Evolutionary conservation across 2,329 filamentous ascomycete genomes (phyloP).

Genomic region (Penicillium sp.): DNA sequence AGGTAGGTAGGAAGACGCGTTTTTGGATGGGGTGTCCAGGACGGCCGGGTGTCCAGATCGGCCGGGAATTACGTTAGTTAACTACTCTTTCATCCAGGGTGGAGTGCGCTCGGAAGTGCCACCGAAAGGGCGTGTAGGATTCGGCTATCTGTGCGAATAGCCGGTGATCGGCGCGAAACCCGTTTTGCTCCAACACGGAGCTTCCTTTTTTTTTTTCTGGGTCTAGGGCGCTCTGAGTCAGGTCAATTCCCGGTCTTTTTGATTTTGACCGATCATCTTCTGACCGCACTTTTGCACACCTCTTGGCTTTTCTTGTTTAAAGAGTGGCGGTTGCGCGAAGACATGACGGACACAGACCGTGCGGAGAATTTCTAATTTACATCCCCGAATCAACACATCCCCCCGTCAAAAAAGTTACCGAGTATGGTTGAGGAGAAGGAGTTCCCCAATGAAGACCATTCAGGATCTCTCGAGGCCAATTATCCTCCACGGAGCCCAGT

Average conservation of each 20-base stretch:
- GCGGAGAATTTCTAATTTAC: neutral
- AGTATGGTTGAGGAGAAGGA: conserved; percentile 9
- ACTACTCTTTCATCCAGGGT: neutral
- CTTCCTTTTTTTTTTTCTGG: conserved; percentile 1
- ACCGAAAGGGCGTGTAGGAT: neutral
- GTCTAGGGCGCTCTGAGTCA: conserved; percentile 3
- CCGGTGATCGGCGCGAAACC: conserved; percentile 17
- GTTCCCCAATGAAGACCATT: neutral
- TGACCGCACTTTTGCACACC: neutral
- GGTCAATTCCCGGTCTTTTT: conserved; percentile 1
- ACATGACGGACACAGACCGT: conserved; percentile 3
- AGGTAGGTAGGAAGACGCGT: too few species aligned
- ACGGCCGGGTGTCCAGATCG: too few species aligned
- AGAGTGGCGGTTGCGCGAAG: neutral
- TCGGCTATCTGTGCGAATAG: conserved; percentile 24
- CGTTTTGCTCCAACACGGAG: neutral
- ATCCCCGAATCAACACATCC: neutral
- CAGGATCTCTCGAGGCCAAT: conserved; percentile 8
- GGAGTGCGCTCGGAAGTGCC: neutral
- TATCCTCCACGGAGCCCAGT: neutral
- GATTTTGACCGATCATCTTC: neutral
- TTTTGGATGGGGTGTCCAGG: too few species aligned
- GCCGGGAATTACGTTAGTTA: too few species aligned
- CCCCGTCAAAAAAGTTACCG: neutral
- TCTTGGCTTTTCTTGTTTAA: neutral